Evolutionary conservation across 2,329 filamentous ascomycete genomes (phyloP).

Genomic region (Didymella pomorum): DNA sequence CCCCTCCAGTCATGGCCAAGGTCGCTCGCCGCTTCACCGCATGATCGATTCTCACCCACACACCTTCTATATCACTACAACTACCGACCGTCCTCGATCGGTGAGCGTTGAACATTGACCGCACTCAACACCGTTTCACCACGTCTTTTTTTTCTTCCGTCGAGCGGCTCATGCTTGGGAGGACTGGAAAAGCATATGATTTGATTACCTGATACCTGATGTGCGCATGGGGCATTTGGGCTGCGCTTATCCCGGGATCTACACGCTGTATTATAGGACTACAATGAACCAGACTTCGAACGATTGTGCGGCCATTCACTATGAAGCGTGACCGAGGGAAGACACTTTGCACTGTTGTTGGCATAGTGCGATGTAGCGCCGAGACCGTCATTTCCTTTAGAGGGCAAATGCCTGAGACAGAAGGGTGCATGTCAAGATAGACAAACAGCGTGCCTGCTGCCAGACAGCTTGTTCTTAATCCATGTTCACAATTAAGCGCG

Average conservation of each 20-base stretch:
- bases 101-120: conserved; percentile 8
- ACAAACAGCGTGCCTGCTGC: neutral
- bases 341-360: neutral
- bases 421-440: neutral
- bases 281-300: conserved; percentile 34
- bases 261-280: conserved; percentile 48
- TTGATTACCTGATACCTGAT: conserved; percentile 25
- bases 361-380: neutral
- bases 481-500: neutral
- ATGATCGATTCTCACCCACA: conserved; percentile 41
- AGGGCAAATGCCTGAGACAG: neutral
- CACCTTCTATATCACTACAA: conserved; percentile 23
- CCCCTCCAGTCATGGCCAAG: conserved; percentile 83
- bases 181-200: conserved; percentile 38
- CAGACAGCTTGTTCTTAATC: neutral
- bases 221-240: conserved; percentile 22
- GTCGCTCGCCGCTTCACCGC: conserved; percentile 84
- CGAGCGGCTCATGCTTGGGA: conserved; percentile 25
- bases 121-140: conserved; percentile 12
- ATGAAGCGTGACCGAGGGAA: neutral
- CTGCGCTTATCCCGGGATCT: conserved; percentile 24
- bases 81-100: conserved; percentile 13
- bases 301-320: neutral
- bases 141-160: conserved; percentile 19
- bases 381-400: neutral